Evolutionary conservation across 192 early-diverging fungal genomes (phyloP).

Genomic region (Spizellomyces sp.): DNA sequence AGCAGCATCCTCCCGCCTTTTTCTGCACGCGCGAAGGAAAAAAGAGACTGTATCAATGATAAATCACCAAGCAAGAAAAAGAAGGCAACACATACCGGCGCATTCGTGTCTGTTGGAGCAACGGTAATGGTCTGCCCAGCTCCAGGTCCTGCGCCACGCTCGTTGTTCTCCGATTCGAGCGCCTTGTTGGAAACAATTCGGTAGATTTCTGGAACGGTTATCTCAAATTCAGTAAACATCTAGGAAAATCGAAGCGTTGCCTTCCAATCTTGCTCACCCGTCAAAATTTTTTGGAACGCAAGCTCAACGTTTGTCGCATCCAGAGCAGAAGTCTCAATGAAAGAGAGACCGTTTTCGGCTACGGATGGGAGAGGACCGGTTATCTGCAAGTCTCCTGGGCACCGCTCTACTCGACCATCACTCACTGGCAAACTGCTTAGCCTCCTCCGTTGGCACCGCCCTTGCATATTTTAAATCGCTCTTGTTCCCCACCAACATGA

Average conservation of each 20-base stretch:
- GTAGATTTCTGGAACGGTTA: conserved; percentile 73
- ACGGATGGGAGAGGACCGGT: not conserved
- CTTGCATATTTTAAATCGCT: conserved; percentile 84
- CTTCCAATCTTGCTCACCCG: conserved; percentile 55
- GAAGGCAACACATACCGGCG: conserved; percentile 12
- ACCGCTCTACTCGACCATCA: not conserved
- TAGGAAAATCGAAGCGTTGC: not conserved
- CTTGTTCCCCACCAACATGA: conserved; percentile 99
- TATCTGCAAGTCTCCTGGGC: not conserved
- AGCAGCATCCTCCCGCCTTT: conserved; percentile 34
- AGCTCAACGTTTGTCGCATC: conserved; percentile 96
- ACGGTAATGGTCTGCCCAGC: conserved; percentile 35
- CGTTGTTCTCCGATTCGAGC: conserved; percentile 58
- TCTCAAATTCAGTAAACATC: not conserved
- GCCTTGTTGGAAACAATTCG: conserved; percentile 96
- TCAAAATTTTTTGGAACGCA: conserved; percentile 93
- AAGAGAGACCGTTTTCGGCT: conserved; percentile 91
- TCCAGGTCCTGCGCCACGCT: conserved; percentile 22
- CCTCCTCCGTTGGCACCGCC: conserved; percentile 96
- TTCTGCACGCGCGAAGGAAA: conserved; percentile 1
- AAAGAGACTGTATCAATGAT: not conserved
- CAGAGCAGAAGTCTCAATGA: conserved; percentile 98
- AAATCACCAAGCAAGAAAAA: not conserved
- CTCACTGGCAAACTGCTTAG: conserved; percentile 92
- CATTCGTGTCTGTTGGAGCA: conserved; percentile 29